Evolutionary conservation across 306 rosid genomes (phyloP).

Genomic region (Sechiopsis laciniata): DNA sequence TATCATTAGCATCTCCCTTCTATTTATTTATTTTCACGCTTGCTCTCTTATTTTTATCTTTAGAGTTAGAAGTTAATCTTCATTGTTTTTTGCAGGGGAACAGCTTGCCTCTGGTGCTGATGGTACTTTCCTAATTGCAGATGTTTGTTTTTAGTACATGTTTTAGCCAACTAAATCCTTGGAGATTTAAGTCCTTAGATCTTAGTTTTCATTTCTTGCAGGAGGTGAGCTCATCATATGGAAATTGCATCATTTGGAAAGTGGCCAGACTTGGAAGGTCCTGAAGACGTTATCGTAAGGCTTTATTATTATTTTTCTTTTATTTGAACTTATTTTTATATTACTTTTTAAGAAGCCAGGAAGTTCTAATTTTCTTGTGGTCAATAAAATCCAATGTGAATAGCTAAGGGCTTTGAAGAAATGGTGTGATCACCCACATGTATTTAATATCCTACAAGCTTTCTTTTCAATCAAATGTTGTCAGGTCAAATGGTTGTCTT

Average conservation of each 20-base stretch:
- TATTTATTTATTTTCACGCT: not conserved
- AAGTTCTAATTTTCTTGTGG: not conserved
- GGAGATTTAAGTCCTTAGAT: constrained; percentile 26
- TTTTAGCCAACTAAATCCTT: constrained; percentile 14
- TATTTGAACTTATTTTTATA: not conserved
- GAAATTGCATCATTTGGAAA: constrained; percentile 58
- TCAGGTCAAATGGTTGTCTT: not conserved
- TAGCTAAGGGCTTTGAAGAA: not conserved
- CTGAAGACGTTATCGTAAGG: constrained; percentile 64
- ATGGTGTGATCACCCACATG: not conserved
- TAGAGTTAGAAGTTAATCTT: not conserved
- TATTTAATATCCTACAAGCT: not conserved
- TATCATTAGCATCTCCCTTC: not conserved
- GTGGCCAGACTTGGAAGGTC: constrained; percentile 72
- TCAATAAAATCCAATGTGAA: not conserved
- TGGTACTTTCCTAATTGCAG: constrained; percentile 27
- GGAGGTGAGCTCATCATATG: constrained; percentile 82
- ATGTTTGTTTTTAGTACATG: constrained; percentile 5
- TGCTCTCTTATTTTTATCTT: not conserved
- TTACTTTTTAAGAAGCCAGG: not conserved
- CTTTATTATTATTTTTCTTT: not conserved
- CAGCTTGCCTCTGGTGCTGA: constrained; percentile 87
- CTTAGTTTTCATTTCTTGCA: constrained; percentile 24
- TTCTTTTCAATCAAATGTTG: not conserved
- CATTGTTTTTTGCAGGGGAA: constrained; percentile 53